Percentiles rank a stretch among this genome's conserved stretches.
phyloP scores from a whole-genome alignment of 169 alveolate species.

The Babesia caballi region DNA sequence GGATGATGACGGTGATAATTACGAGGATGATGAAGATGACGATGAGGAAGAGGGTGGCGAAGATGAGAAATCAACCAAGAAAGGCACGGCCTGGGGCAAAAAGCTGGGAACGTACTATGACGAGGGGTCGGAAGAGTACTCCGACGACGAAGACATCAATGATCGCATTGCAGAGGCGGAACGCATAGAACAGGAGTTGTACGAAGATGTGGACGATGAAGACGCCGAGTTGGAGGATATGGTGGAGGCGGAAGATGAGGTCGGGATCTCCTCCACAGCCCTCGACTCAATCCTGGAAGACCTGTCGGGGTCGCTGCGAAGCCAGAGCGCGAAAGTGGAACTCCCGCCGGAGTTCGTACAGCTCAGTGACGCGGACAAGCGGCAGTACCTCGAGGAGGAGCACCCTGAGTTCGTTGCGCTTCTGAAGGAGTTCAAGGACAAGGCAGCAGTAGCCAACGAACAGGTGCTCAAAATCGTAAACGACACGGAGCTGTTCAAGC shows the following conservation, averaged over 20 bases:
- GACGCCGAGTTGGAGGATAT: slow-evolving; percentile 56
- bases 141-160: slow-evolving; percentile 62
- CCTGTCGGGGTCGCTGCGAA: slow-evolving; percentile 34
- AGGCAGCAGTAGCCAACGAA: slow-evolving; percentile 33
- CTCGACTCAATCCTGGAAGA: slow-evolving; percentile 35
- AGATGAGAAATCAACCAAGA: slow-evolving; percentile 15
- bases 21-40: slow-evolving; percentile 17
- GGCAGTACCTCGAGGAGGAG: slow-evolving; percentile 24
- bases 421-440: slow-evolving; percentile 54
- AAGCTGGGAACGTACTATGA: slow-evolving; percentile 60
- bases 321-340: slow-evolving; percentile 11
- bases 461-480: slow-evolving; percentile 53
- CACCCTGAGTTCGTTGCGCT: slow-evolving; percentile 66
- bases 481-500: slow-evolving; percentile 39
- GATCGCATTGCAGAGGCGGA: slow-evolving; percentile 62
- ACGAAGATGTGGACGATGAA: slow-evolving; percentile 62
- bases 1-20: not conserved
- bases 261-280: not conserved
- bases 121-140: slow-evolving; percentile 53
- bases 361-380: slow-evolving; percentile 35
- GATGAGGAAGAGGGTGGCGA: slow-evolving; percentile 50
- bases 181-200: slow-evolving; percentile 44
- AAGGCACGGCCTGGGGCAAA: slow-evolving; percentile 70
- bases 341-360: slow-evolving; percentile 38
- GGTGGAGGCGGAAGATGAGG: slow-evolving; percentile 42